Base-by-base conservation (phyloP, 257 asterid genomes). In the Sherardia arvensis region DNA sequence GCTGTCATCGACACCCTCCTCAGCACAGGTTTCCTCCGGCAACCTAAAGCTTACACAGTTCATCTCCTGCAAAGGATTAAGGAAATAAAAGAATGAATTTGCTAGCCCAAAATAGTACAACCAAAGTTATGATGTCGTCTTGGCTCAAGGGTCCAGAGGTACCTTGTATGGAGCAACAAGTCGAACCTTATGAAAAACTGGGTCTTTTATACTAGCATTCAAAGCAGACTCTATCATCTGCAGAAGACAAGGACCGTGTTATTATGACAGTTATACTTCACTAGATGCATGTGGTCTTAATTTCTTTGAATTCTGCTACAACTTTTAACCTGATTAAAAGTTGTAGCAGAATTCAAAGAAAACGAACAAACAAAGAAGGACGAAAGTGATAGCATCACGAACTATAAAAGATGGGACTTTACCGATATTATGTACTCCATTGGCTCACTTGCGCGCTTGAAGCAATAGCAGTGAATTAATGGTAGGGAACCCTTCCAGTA, bases 121-220 rank as follows among this genome's bases (percentile, higher is more conserved):
- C 23, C 2, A 0, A 14, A 47, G 21, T 21, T 9, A 14, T 59
- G 26, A 25, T 15, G 28, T 9, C 60, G 15, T 65, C 29, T 0
- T 26, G 26, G n/a, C 17, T 53, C 22, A 22, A 15, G 54, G 45
- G 60, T 23, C 40, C 38, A 71, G 25, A 30, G 36, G 40, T 86
- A 88, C 97, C 99, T 92, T 92, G 81, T 87, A 85, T 38, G 99
- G 98, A 33, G 99, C 93, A 34, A 92, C 99, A 69, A 84, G 93
- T 76, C 99, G 76, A 56, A 92, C 96, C 78, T 83, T 64, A 66
- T 83, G 76, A 82, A 92, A 84, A 65, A 55, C 36, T 26, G 95
- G 89, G 64, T 85, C 81, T 18, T 21, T 73, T 65, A 92, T 77
- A 8, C 72, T 68, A 66, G 90, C 87, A 56, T 87, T 85, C 62